Conservation (phyloP, 495 filamentous ascomycete genomes). For the Xylaria intraflava region DNA sequence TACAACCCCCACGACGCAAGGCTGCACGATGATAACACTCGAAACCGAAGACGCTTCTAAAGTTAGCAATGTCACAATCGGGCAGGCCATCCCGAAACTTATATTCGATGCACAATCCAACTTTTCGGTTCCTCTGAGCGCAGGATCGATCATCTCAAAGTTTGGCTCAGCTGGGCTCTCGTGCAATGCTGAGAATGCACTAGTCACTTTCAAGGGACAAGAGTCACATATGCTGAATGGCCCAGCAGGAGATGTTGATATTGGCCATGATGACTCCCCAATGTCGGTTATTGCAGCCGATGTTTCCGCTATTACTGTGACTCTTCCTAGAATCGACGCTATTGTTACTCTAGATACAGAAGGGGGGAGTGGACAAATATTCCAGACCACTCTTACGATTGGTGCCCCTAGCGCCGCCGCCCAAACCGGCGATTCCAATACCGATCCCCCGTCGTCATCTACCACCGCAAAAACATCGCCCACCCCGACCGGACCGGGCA, state of each 20-base stretch:
- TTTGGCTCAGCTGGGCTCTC: conserved; percentile 68
- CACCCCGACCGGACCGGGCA: conserved; percentile 14
- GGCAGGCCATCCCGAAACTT: conserved; percentile 66
- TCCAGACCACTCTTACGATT: conserved; percentile 18
- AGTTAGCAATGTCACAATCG: conserved; percentile 68
- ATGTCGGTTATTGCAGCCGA: conserved; percentile 14
- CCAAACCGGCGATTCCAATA: neutral
- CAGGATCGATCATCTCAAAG: conserved; percentile 59
- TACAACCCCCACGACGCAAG: conserved; percentile 50
- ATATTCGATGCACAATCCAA: conserved; percentile 56
- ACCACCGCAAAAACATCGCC: conserved; percentile 14
- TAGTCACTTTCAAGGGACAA: conserved; percentile 70
- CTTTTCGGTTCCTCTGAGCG: conserved; percentile 69
- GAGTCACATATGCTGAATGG: conserved; percentile 30
- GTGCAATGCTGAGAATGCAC: conserved; percentile 75
- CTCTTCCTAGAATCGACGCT: conserved; percentile 25
- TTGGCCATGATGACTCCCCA: conserved; percentile 13
- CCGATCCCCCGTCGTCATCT: conserved; percentile 1
- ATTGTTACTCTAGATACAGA: conserved; percentile 25
- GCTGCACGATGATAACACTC: conserved; percentile 65
- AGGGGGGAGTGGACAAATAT: conserved; percentile 7
- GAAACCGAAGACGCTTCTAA: conserved; percentile 31
- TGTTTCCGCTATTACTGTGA: conserved; percentile 24
- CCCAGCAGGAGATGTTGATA: conserved; percentile 14
- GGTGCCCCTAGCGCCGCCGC: neutral